Evolutionary conservation across 257 asterid species (phyloP).

Genomic region (Lavandula angustifolia): DNA sequence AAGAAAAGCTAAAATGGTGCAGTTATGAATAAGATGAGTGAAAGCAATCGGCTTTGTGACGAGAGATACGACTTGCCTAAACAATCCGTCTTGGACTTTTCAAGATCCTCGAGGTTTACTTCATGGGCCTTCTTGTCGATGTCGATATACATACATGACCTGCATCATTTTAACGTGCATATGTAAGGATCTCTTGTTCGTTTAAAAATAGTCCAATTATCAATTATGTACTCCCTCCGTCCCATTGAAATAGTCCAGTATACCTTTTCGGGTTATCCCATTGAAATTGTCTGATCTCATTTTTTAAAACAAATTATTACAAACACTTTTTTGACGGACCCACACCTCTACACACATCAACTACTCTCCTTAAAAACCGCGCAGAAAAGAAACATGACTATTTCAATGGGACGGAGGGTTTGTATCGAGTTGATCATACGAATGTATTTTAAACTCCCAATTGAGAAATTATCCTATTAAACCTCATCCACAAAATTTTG

Average conservation of each 20-base stretch:
- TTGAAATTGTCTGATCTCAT: too few species aligned
- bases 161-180: slow-evolving; percentile 39
- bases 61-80: slow-evolving; percentile 56
- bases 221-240: too few species aligned
- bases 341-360: too few species aligned
- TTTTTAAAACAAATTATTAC: too few species aligned
- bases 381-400: too few species aligned
- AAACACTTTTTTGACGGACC: too few species aligned
- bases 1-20: background rate
- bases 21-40: slow-evolving; percentile 26
- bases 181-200: slow-evolving; percentile 5
- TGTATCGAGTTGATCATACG: background rate
- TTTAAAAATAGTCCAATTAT: background rate
- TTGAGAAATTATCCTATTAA: slow-evolving; percentile 15
- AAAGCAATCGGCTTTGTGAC: background rate
- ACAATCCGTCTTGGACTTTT: slow-evolving; percentile 62
- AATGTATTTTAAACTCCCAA: background rate
- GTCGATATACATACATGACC: slow-evolving; percentile 72
- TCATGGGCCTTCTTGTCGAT: slow-evolving; percentile 54
- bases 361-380: too few species aligned
- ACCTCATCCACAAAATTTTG: slow-evolving; percentile 8
- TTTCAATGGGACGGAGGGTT: too few species aligned
- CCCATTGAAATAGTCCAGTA: too few species aligned
- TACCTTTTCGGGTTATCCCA: too few species aligned
- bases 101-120: slow-evolving; percentile 56